phyloP scores from a whole-genome alignment of 2,329 filamentous ascomycete genomes.

The Chaetomiaceae sp. region DNA sequence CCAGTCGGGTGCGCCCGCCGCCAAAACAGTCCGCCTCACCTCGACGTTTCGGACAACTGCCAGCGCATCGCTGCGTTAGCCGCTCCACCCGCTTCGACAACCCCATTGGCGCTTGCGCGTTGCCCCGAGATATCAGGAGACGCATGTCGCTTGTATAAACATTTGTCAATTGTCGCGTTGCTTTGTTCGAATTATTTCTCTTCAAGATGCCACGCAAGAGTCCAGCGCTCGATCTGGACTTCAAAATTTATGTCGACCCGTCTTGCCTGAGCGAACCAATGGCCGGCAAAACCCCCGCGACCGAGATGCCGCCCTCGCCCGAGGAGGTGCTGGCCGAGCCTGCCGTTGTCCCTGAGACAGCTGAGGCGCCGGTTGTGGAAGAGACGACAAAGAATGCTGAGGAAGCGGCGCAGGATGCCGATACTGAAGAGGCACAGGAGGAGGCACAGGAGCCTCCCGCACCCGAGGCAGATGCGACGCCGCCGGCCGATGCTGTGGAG shows the following conservation, averaged over 20 bases:
- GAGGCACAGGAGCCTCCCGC: background rate
- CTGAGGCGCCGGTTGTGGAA: background rate
- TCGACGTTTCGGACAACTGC: conserved; percentile 13
- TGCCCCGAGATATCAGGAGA: conserved; percentile 17
- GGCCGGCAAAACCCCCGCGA: conserved; percentile 33
- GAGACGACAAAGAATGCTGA: background rate
- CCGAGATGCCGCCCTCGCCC: conserved; percentile 9
- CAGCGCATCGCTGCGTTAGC: conserved; percentile 21
- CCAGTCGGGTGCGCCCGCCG: conserved; percentile 14
- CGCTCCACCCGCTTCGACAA: conserved; percentile 4
- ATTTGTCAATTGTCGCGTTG: background rate
- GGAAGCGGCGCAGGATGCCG: background rate
- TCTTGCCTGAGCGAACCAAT: conserved; percentile 41
- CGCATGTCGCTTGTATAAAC: conserved; percentile 15
- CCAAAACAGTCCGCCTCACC: conserved; percentile 18
- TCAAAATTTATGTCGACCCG: conserved; percentile 46
- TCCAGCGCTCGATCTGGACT: conserved; percentile 36
- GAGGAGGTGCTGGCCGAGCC: conserved; percentile 13
- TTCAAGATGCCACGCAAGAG: conserved; percentile 18
- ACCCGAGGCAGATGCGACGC: background rate
- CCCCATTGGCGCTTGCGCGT: conserved; percentile 17
- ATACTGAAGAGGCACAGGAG: background rate
- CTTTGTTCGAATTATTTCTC: background rate
- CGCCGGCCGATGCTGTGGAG: background rate
- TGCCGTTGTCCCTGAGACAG: background rate